These are phyloP conservation scores for Parachaetomium inaequale DNA, from an alignment of 495 filamentous ascomycete genomes.

Conservation along the genomic window DNA sequence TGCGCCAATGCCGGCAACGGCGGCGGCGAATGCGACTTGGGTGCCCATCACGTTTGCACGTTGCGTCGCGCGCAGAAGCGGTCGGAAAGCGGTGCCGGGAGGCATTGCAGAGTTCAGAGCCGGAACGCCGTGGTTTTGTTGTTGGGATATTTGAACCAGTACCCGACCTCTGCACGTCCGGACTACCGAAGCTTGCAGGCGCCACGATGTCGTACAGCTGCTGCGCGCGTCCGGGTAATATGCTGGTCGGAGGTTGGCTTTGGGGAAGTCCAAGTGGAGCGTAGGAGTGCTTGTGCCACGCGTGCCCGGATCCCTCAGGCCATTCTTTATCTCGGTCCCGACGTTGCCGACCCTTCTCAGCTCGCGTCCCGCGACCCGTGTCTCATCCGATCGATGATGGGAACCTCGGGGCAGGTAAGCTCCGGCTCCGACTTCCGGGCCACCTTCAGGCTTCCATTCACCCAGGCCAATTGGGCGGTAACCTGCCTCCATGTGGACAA, in stretches of 20 bases:
- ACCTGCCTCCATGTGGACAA: too few species aligned
- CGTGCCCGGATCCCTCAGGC: neutral
- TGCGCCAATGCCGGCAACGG: constrained; percentile 30
- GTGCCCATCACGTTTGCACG: constrained; percentile 28
- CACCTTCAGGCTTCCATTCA: too few species aligned
- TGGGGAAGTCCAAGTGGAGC: constrained; percentile 34
- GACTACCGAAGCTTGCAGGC: constrained; percentile 27
- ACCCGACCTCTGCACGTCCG: constrained; percentile 22
- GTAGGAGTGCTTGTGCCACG: neutral
- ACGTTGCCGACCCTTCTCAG: neutral
- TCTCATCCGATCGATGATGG: neutral
- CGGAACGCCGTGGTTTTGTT: neutral
- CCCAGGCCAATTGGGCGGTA: too few species aligned
- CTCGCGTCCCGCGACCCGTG: neutral
- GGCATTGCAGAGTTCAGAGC: neutral
- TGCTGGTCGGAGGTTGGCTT: constrained; percentile 25
- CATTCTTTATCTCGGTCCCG: neutral
- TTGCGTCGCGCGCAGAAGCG: constrained; percentile 19
- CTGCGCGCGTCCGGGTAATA: constrained; percentile 19
- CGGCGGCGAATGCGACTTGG: constrained; percentile 28
- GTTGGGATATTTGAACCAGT: neutral
- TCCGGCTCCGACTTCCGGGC: neutral
- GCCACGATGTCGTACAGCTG: neutral
- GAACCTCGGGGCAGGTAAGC: neutral
- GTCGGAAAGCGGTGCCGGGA: constrained; percentile 10